Base-by-base conservation (phyloP, 75 land plant genomes). In the Selaginella tamariscina region DNA sequence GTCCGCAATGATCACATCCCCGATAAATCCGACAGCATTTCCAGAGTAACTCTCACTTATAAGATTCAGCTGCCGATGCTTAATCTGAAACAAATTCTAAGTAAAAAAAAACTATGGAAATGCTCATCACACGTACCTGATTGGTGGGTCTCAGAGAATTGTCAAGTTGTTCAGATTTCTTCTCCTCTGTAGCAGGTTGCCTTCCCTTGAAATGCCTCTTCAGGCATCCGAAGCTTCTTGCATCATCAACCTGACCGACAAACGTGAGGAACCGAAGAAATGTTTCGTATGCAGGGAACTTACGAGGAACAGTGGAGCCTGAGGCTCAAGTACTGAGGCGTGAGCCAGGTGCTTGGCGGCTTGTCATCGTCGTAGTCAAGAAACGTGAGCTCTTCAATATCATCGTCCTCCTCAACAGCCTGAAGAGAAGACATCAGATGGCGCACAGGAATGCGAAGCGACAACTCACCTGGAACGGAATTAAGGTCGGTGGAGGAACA, bases 181-280 rank as follows among this genome's bases (percentile, higher is more conserved):
- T n/a, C n/a, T n/a, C n/a, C n/a, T n/a, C n/a, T n/a, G n/a, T 15
- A 15, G 49, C 15, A 5, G 49, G 49, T 15, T 39, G 11, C 15
- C 49, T 5, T 39, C 49, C 49, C 49, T 39, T 39, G 49, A 39
- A 39, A 15, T 39, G 49, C 11, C 49, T 5, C 5, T 15, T 39
- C 11, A 39, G 49, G 49, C 49, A 39, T 39, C 49, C 49, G 5
- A 5, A 5, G 49, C 49, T 39, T 39, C 49, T 15, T 39, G 5
- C 49, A 39, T 39, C 49, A 39, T 39, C 49, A 39, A 39, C 49
- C 49, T 39, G 49, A 39, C 49, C 5, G 49, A 39, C n/a, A n/a
- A n/a, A n/a, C n/a, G n/a, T n/a, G n/a, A n/a, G n/a, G n/a, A n/a
- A n/a, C n/a, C n/a, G n/a, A n/a, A n/a, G n/a, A n/a, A n/a, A n/a